A percentile compares a stretch with the other conserved stretches of the same genome.
Conservation (phyloP, 495 filamentous ascomycete species). For the Penicillium angulare region DNA sequence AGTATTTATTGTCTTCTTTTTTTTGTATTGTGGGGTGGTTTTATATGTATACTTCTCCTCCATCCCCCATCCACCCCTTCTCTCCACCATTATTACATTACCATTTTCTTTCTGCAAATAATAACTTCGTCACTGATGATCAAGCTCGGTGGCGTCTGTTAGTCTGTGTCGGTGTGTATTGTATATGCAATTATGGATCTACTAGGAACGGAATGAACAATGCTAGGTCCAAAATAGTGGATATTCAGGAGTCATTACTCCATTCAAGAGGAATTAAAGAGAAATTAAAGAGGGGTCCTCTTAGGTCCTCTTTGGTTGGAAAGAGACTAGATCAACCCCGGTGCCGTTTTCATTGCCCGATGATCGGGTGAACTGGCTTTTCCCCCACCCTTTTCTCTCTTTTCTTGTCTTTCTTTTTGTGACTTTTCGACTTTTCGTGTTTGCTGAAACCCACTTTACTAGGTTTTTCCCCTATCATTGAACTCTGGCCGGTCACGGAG, state of each 20-base stretch:
- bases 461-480: background rate
- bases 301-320: background rate
- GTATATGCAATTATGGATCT: background rate
- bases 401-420: too few species aligned
- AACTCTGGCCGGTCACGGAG: background rate
- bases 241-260: background rate
- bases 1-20: background rate
- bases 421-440: too few species aligned
- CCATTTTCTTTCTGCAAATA: background rate
- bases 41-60: too few species aligned
- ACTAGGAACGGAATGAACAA: background rate
- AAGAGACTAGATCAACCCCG: too few species aligned
- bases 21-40: background rate
- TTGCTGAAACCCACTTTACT: background rate
- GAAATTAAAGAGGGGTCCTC: background rate
- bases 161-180: background rate
- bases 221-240: background rate
- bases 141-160: background rate
- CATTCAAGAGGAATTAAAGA: too few species aligned
- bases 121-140: background rate
- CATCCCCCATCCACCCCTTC: too few species aligned
- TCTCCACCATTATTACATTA: background rate
- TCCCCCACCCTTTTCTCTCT: background rate
- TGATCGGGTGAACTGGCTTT: background rate
- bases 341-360: background rate